Evolutionary conservation across 495 filamentous ascomycete species (phyloP).

Genomic region (Neurospora discreta): DNA sequence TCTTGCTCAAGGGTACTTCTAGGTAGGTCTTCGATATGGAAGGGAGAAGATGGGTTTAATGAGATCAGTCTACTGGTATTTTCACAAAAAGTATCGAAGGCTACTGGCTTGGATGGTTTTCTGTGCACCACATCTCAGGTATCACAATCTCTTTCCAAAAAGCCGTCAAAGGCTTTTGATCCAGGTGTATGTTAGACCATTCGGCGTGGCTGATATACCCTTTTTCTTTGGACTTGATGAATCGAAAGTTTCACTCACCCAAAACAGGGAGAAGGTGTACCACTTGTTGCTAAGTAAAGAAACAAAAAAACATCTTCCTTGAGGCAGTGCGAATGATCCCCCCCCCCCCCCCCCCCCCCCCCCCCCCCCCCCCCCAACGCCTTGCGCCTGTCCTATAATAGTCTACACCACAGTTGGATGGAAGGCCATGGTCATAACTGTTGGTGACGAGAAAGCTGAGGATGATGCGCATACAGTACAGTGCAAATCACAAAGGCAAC

Average conservation of each 20-base stretch:
- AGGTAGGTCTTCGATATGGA: too few species aligned
- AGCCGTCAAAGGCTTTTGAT: too few species aligned
- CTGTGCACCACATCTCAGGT: too few species aligned
- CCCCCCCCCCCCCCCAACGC: background rate
- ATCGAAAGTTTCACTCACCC: background rate
- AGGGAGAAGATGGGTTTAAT: too few species aligned
- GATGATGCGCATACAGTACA: background rate
- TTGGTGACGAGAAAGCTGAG: background rate
- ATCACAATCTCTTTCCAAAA: too few species aligned
- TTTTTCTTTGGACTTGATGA: background rate
- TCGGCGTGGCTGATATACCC: too few species aligned
- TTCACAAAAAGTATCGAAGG: too few species aligned
- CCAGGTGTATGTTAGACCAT: too few species aligned
- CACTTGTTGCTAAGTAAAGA: background rate
- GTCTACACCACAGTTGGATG: background rate
- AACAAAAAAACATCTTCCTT: background rate
- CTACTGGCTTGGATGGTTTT: too few species aligned
- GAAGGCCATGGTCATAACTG: background rate
- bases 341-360: background rate
- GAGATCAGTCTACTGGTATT: too few species aligned
- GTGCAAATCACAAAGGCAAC: background rate
- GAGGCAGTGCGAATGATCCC: background rate
- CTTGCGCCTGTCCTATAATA: background rate
- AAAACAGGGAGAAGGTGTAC: background rate
- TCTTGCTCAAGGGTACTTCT: too few species aligned